These are phyloP conservation scores for Colletotrichum musicola DNA, from an alignment of 2,329 filamentous ascomycete genomes.

Conservation along the genomic window DNA sequence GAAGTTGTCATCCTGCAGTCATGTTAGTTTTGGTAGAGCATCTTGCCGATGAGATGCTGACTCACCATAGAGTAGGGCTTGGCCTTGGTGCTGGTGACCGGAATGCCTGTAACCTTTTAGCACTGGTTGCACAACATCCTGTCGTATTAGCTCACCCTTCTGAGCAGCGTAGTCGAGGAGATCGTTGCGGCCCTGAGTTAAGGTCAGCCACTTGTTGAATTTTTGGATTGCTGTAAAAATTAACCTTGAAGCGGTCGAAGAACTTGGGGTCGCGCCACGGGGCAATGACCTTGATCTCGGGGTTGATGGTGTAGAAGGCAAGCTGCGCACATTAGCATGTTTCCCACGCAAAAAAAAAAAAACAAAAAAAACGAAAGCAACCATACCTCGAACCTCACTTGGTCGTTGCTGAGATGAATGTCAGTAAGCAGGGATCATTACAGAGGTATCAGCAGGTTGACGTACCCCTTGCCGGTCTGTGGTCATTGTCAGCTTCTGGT, in stretches of 20 bases:
- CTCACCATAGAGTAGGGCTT: slow-evolving; percentile 58
- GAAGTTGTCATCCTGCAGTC: slow-evolving; percentile 50
- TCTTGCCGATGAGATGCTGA: too few species aligned
- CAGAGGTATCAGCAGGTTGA: too few species aligned
- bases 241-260: slow-evolving; percentile 72
- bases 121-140: background rate
- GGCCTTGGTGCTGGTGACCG: slow-evolving; percentile 79
- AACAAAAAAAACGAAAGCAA: background rate
- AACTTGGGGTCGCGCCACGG: slow-evolving; percentile 80
- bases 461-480: slow-evolving; percentile 31
- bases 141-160: slow-evolving; percentile 51
- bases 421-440: too few species aligned
- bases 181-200: slow-evolving; percentile 71
- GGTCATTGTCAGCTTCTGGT: background rate
- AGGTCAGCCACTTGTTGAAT: background rate
- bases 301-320: slow-evolving; percentile 51
- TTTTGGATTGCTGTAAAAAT: slow-evolving; percentile 19
- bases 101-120: slow-evolving; percentile 61
- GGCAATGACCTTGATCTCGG: slow-evolving; percentile 74
- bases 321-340: slow-evolving; percentile 42
- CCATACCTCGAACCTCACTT: slow-evolving; percentile 51
- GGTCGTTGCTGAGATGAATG: slow-evolving; percentile 42
- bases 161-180: slow-evolving; percentile 78
- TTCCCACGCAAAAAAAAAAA: background rate
- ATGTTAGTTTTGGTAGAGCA: too few species aligned